These are phyloP conservation scores for Colletotrichum abscissum DNA, from an alignment of 2,329 filamentous ascomycete species.

Conservation along the genomic window DNA sequence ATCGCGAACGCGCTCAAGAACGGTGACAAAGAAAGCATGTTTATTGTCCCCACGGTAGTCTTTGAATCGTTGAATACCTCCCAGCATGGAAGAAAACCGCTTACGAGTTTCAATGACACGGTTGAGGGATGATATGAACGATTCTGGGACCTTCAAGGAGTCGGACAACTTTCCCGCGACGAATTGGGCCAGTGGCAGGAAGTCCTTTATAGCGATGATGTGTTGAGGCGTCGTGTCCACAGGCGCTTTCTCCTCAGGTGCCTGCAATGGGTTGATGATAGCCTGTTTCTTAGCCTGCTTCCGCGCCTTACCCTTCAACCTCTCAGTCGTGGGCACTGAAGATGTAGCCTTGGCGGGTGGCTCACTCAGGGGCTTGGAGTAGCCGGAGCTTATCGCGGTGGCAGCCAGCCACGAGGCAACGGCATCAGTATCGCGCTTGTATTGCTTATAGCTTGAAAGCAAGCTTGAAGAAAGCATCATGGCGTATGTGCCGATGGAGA, in stretches of 20 bases:
- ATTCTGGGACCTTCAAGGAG: slow-evolving; percentile 40
- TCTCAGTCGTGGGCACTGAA: neutral
- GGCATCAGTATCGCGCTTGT: slow-evolving; percentile 53
- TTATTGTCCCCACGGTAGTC: slow-evolving; percentile 40
- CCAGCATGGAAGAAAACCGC: slow-evolving; percentile 40
- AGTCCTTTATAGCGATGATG: slow-evolving; percentile 50
- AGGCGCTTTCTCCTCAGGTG: neutral
- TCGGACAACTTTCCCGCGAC: slow-evolving; percentile 37
- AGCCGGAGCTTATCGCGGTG: slow-evolving; percentile 50
- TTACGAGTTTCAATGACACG: slow-evolving; percentile 50
- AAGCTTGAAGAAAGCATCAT: slow-evolving; percentile 39
- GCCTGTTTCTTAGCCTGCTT: slow-evolving; percentile 6
- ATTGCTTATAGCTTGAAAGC: slow-evolving; percentile 48
- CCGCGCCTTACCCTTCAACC: slow-evolving; percentile 44
- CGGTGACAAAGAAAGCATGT: slow-evolving; percentile 47
- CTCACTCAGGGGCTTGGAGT: slow-evolving; percentile 33
- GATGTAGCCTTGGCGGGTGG: neutral
- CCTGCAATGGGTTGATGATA: neutral
- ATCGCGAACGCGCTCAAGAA: slow-evolving; percentile 48
- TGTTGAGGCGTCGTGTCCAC: slow-evolving; percentile 40
- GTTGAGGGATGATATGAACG: slow-evolving; percentile 46
- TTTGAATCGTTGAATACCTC: slow-evolving; percentile 25
- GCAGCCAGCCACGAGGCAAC: slow-evolving; percentile 55
- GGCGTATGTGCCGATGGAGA: neutral
- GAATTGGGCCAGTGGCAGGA: slow-evolving; percentile 50